These are phyloP conservation scores for Brassica rapa DNA, from an alignment of 345 rosid species.

Conservation along the genomic window DNA sequence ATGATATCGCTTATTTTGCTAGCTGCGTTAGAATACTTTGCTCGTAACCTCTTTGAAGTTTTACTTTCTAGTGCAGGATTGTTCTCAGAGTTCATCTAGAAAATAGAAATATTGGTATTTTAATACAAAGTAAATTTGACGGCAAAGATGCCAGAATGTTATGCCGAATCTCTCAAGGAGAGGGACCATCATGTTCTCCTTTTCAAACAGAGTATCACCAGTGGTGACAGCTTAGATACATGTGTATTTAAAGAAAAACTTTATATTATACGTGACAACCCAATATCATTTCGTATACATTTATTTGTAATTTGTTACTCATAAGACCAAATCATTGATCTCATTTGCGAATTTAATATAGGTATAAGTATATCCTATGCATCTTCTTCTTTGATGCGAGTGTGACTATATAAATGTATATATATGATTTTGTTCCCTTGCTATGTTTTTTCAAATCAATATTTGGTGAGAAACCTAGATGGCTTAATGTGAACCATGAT, in stretches of 20 bases:
- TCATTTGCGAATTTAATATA: slow-evolving; percentile 14
- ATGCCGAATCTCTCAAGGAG: slow-evolving; percentile 34
- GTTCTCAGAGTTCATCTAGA: background rate
- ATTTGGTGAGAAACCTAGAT: slow-evolving; percentile 15
- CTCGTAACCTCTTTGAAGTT: no score
- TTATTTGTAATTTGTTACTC: slow-evolving; percentile 11
- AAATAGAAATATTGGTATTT: background rate
- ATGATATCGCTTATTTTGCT: no score
- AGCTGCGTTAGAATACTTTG: no score
- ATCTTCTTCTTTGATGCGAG: slow-evolving; percentile 28
- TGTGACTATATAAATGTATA: slow-evolving; percentile 2
- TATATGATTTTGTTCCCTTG: slow-evolving; percentile 1
- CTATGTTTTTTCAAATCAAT: slow-evolving; percentile 3
- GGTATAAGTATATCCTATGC: slow-evolving; percentile 26
- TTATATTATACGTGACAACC: background rate
- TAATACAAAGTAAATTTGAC: slow-evolving; percentile 26
- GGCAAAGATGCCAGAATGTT: slow-evolving; percentile 41
- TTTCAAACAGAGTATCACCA: slow-evolving; percentile 26
- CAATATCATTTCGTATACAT: background rate
- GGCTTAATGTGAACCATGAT: no score
- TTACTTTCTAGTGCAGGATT: no score
- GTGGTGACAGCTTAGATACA: slow-evolving; percentile 41
- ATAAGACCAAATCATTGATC: slow-evolving; percentile 28
- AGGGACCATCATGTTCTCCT: slow-evolving; percentile 29
- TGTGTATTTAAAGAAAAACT: background rate